Evolutionary conservation across 2,329 filamentous ascomycete genomes (phyloP), one percentile per base, ranked within the genome.

Genomic region (Trichophyton benhamiae): DNA sequence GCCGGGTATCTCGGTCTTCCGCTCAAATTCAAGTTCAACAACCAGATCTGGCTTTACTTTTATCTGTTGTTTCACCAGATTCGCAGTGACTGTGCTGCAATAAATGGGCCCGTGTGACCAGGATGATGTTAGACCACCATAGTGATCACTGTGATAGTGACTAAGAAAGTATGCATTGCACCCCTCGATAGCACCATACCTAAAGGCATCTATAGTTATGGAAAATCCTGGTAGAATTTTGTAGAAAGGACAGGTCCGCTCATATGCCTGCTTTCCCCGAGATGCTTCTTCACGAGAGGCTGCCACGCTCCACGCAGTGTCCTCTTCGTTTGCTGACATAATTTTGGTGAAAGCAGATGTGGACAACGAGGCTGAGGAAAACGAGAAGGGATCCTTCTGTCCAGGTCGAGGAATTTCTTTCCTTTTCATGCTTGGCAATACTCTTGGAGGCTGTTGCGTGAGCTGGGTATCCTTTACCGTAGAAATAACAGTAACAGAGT

Each of bases 131-230:
- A 99, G 77, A 1, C 94, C 94, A 38, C 96, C 85, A 68, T 99
- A 99, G 71, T 99, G 94, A 71, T 99, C 94, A 69, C 91, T 96
- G 74, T 99, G 94, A 67, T 97, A 99, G 71, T 99, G 94, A 68
- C 91, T 96, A 9, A 99, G 81, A 67, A 99, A 99, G 71, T 99
- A 99, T 1, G 92, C 94, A 60, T 88, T 87, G 72, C 91, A 96
- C 0, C 90, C 91, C 70, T 95, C 82, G 0, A 99, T 89, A 3
- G 91, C 90, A 1, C 94, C 94, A 69, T 97, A 99, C 20, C 92
- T 85, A 70, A 99, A 96, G 0, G 94, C 94, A 73, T 99, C 94
- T 0, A 99, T 94, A 62, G 90, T 95, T 60, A 97, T 95, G 65
- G 82, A 89, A 68, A 96, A 87, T 0, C 90, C 91, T 0, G 92